Conservation (phyloP, 2,329 filamentous ascomycete genomes). For the Aureobasidium sp. region DNA sequence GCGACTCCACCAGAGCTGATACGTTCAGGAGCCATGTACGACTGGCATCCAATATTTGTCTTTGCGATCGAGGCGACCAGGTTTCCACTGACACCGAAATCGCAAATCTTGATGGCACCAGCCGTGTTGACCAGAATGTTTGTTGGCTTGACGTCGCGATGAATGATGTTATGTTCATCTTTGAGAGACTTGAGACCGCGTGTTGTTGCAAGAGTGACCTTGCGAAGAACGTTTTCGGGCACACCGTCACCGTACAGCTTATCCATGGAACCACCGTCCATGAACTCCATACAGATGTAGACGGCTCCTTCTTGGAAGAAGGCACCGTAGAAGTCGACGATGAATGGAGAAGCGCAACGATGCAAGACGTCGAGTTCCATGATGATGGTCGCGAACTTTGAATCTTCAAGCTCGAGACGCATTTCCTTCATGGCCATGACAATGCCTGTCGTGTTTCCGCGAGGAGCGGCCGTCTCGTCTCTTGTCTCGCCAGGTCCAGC, state of each 20-base stretch:
- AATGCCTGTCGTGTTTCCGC: slow-evolving; percentile 56
- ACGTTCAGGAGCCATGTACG: slow-evolving; percentile 96
- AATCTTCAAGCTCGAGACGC: slow-evolving; percentile 86
- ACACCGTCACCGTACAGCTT: slow-evolving; percentile 89
- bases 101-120: slow-evolving; percentile 95
- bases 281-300: slow-evolving; percentile 98
- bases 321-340: slow-evolving; percentile 97
- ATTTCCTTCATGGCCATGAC: slow-evolving; percentile 99
- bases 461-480: slow-evolving; percentile 21
- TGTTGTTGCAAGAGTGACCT: slow-evolving; percentile 83
- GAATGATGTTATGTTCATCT: slow-evolving; percentile 98
- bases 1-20: slow-evolving; percentile 82
- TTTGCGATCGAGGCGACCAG: slow-evolving; percentile 95
- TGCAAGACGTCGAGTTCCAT: slow-evolving; percentile 97
- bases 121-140: slow-evolving; percentile 88
- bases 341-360: slow-evolving; percentile 89
- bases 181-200: slow-evolving; percentile 90
- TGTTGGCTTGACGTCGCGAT: slow-evolving; percentile 97
- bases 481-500: slow-evolving; percentile 35
- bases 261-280: slow-evolving; percentile 97
- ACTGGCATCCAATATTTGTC: slow-evolving; percentile 98
- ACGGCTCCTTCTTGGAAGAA: slow-evolving; percentile 99
- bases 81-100: slow-evolving; percentile 96
- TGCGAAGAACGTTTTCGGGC: slow-evolving; percentile 78
- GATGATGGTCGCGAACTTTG: slow-evolving; percentile 93